Evolutionary conservation across 2,329 filamentous ascomycete genomes (phyloP), one percentile per base, ranked within the genome.

Genomic region (Chaetomium sp.): DNA sequence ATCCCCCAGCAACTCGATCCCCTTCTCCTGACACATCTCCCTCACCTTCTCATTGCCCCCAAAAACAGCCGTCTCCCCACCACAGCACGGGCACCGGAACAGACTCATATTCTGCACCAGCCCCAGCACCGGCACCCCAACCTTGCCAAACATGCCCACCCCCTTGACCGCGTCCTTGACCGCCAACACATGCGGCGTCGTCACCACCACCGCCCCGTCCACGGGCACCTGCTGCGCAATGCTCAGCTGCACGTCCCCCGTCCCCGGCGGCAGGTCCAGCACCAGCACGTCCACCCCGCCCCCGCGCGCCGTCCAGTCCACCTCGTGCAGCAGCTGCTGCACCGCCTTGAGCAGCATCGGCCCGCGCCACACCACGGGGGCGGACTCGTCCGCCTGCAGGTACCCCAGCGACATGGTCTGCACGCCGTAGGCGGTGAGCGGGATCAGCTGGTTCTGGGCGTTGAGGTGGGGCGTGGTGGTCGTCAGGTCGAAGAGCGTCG

Each of bases 361-460:
- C 0, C 95, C 95, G 59, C 95, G 87, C 95, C 95, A 99, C 35
- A 95, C 93, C 19, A 99, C 90, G 0, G 93, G 92, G 5, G 91
- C 90, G 12, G 87, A 84, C 69, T 92, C 89, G 29, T 86, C 87
- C 23, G 86, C 86, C 1, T 97, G 87, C 0, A 99, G 84, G 70
- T 97, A 98, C 57, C 95, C 95, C 91, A 99, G 98, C 0, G 93
- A 97, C 95, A 99, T 99, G 62, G 93, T 96, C 78, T 96, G 96
- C 63, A 99, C 85, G 49, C 95, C 95, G 80, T 98, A 98, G 74
- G 96, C 97, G 25, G 91, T 93, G 27, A 99, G 79, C 0, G 95
- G 95, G 1, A 98, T 74, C 3, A 99, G 84, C 72, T 93, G 89
- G 72, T 93, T 93, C 70, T 90, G 87, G 3, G 51, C 76, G 35